Percentiles rank a stretch among this genome's conserved stretches.
Evolutionary conservation across 139 green algal genomes (phyloP).

Genomic region (Chlorella sp.): DNA sequence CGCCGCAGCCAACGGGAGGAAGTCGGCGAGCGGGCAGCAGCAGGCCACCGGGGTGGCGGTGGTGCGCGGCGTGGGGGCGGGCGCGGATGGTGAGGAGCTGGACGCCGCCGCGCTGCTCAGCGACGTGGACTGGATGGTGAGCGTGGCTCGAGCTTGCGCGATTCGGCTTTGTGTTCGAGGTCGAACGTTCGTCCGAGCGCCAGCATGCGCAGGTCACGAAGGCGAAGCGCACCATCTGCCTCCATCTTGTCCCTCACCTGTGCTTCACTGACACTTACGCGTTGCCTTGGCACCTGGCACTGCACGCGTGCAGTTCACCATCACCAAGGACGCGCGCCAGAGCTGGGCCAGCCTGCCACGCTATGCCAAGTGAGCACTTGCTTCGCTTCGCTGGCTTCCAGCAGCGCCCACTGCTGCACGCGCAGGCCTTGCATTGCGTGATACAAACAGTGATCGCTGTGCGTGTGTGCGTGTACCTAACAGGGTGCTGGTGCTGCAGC

Average conservation of each 20-base stretch:
- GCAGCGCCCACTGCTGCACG: background rate
- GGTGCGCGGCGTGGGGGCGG: too few relatives aligned
- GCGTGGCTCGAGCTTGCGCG: background rate
- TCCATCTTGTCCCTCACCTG: background rate
- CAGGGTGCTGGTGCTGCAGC: slow-evolving; percentile 16
- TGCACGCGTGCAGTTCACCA: background rate
- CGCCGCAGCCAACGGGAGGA: too few relatives aligned
- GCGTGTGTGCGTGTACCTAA: background rate
- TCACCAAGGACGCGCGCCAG: slow-evolving; percentile 4
- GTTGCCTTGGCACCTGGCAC: background rate
- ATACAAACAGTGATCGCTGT: background rate
- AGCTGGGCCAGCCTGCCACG: background rate
- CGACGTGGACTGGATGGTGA: background rate
- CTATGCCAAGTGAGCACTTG: background rate
- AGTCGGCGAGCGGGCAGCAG: too few relatives aligned
- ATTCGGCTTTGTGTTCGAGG: background rate
- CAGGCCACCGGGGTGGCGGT: too few relatives aligned
- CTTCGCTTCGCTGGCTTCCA: background rate
- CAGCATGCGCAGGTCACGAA: too few relatives aligned
- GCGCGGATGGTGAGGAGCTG: background rate
- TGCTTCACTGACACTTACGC: background rate
- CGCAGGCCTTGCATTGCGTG: background rate
- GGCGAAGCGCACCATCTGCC: too few relatives aligned
- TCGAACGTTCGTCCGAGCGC: background rate
- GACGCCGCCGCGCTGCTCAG: background rate